Conservation (phyloP, 108 stramenopile species). For the Cyclostephanos invisitatus region DNA sequence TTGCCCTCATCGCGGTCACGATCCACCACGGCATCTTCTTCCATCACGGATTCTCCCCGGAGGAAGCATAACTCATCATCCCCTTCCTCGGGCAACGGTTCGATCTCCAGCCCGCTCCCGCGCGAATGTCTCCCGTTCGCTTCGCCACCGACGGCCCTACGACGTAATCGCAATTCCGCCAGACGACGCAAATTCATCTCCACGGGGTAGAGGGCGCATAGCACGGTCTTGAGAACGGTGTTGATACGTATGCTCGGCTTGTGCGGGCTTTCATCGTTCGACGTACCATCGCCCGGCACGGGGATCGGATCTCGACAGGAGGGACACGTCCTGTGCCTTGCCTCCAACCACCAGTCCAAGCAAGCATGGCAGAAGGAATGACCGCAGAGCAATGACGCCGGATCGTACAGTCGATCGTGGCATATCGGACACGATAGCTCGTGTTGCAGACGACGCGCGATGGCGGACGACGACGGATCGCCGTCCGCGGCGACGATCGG, state of each 20-base stretch:
- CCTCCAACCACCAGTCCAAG: slow-evolving; percentile 60
- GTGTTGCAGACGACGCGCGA: not conserved
- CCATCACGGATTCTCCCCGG: not conserved
- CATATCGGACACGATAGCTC: slow-evolving; percentile 67
- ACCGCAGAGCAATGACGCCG: slow-evolving; percentile 62
- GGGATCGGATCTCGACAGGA: slow-evolving; percentile 46
- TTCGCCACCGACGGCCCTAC: slow-evolving; percentile 40
- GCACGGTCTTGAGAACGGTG: slow-evolving; percentile 51
- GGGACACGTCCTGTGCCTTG: slow-evolving; percentile 40
- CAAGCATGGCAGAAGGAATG: slow-evolving; percentile 76
- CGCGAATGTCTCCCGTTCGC: slow-evolving; percentile 45
- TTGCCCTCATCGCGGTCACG: slow-evolving; percentile 23
- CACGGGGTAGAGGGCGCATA: slow-evolving; percentile 46
- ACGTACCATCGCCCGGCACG: not conserved
- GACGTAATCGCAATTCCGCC: slow-evolving; percentile 12
- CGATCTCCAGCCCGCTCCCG: slow-evolving; percentile 50
- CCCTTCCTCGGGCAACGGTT: slow-evolving; percentile 16
- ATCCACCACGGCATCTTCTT: not conserved
- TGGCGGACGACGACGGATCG: too few species aligned
- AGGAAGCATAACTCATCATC: slow-evolving; percentile 14
- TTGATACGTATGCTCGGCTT: slow-evolving; percentile 36
- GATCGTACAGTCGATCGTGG: slow-evolving; percentile 61
- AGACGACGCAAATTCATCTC: slow-evolving; percentile 49
- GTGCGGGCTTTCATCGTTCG: not conserved
- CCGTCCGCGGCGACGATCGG: too few species aligned